phyloP scores from a whole-genome alignment of 495 filamentous ascomycete genomes.

The Cercophora sp. region DNA sequence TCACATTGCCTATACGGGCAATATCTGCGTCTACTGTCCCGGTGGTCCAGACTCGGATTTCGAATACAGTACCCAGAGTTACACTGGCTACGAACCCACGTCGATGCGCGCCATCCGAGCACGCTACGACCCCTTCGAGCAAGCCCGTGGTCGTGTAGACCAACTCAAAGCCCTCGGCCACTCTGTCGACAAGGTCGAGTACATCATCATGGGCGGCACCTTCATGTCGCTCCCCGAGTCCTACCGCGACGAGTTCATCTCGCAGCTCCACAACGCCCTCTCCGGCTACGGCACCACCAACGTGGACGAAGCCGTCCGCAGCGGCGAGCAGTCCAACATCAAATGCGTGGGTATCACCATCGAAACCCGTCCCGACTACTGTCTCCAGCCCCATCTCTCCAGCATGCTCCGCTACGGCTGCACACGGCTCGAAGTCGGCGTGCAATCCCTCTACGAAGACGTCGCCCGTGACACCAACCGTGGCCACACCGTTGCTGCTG shows the following conservation, averaged over 20 bases:
- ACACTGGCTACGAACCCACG: slow-evolving; percentile 96
- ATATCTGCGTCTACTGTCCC: slow-evolving; percentile 98
- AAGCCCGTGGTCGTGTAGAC: slow-evolving; percentile 91
- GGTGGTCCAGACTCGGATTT: slow-evolving; percentile 97
- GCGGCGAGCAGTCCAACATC: slow-evolving; percentile 86
- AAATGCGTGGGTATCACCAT: slow-evolving; percentile 99
- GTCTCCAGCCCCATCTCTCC: slow-evolving; percentile 82
- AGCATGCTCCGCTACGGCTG: slow-evolving; percentile 97
- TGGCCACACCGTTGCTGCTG: slow-evolving; percentile 90
- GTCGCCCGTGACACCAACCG: slow-evolving; percentile 97
- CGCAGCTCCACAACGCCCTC: slow-evolving; percentile 92
- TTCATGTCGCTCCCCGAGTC: slow-evolving; percentile 93
- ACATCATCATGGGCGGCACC: slow-evolving; percentile 99
- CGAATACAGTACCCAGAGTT: slow-evolving; percentile 97
- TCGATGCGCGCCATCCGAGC: slow-evolving; percentile 98
- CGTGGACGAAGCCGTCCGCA: slow-evolving; percentile 91
- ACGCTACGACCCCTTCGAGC: slow-evolving; percentile 96
- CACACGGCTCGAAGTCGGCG: slow-evolving; percentile 89
- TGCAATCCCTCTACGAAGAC: slow-evolving; percentile 96
- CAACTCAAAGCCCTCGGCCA: slow-evolving; percentile 93
- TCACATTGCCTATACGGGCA: slow-evolving; percentile 95
- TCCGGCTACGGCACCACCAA: slow-evolving; percentile 86
- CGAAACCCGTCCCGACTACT: slow-evolving; percentile 95
- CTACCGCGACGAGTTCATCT: slow-evolving; percentile 89
- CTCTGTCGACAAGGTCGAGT: slow-evolving; percentile 98